Conservation (phyloP, 164 flowering plant genomes). For the Umbilicus rupestris region DNA sequence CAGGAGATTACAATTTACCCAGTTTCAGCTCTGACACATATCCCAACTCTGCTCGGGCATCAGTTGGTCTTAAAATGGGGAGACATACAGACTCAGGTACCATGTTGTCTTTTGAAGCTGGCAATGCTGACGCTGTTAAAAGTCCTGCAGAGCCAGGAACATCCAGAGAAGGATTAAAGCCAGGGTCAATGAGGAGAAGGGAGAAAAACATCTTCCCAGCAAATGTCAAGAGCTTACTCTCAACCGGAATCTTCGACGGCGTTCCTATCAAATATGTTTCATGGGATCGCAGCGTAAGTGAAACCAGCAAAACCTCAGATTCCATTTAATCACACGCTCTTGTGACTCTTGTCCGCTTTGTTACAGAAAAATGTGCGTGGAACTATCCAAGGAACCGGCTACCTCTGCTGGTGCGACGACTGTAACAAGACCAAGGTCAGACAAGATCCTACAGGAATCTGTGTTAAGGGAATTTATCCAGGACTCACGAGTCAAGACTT, state of each 20-base stretch:
- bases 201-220: conserved; percentile 35
- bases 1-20: too few species aligned
- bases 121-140: background rate
- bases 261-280: conserved; percentile 55
- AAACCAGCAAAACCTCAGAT: background rate
- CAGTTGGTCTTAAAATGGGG: background rate
- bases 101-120: background rate
- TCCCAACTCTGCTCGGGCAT: too few species aligned
- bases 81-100: background rate
- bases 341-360: background rate
- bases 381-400: conserved; percentile 41
- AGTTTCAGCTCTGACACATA: too few species aligned
- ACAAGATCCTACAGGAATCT: too few species aligned
- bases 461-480: too few species aligned
- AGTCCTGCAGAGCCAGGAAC: background rate
- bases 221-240: conserved; percentile 42
- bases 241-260: conserved; percentile 59
- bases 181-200: background rate
- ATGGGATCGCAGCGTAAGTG: conserved; percentile 48
- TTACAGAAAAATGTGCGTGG: conserved; percentile 40
- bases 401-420: conserved; percentile 39
- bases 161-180: background rate
- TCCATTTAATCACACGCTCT: too few species aligned
- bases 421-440: conserved; percentile 34
- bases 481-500: too few species aligned